Evolutionary conservation across 352 stramenopile genomes (phyloP).

Genomic region (Phytophthora macrochlamydospora): DNA sequence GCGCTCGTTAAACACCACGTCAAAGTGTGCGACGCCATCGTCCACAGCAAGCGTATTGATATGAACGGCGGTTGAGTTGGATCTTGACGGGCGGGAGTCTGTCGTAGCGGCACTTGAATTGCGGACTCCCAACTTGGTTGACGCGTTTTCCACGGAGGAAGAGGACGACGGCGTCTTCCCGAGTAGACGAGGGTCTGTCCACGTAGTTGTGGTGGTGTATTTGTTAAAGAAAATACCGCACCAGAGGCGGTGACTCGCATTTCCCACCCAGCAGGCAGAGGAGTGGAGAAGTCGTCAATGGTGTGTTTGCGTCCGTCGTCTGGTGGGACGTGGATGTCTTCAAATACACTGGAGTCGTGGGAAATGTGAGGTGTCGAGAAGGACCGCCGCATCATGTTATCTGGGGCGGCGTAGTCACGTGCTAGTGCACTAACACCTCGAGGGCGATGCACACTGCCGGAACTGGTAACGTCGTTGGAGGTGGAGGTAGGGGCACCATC

Average conservation of each 20-base stretch:
- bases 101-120: slow-evolving; percentile 14
- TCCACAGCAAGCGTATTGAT: slow-evolving; percentile 9
- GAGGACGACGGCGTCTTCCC: slow-evolving; percentile 15
- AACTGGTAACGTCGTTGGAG: slow-evolving; percentile 12
- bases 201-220: slow-evolving; percentile 75
- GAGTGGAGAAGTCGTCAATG: slow-evolving; percentile 80
- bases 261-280: slow-evolving; percentile 75
- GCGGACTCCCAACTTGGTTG: slow-evolving; percentile 14
- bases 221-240: slow-evolving; percentile 83
- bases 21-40: slow-evolving; percentile 36
- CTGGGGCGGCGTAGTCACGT: slow-evolving; percentile 26
- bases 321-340: slow-evolving; percentile 44
- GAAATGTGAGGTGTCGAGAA: slow-evolving; percentile 49
- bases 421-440: slow-evolving; percentile 29
- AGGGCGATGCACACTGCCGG: slow-evolving; percentile 20
- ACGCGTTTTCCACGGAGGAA: slow-evolving; percentile 10
- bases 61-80: slow-evolving; percentile 8
- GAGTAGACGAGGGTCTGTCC: slow-evolving; percentile 64
- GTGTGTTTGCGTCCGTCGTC: slow-evolving; percentile 67
- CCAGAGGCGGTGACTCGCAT: slow-evolving; percentile 77
- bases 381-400: slow-evolving; percentile 42
- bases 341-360: slow-evolving; percentile 26
- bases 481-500: neutral
- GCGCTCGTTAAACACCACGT: slow-evolving; percentile 79
- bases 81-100: slow-evolving; percentile 23